Base-by-base conservation (phyloP, 2,329 filamentous ascomycete species). In the Alternaria dauci region DNA sequence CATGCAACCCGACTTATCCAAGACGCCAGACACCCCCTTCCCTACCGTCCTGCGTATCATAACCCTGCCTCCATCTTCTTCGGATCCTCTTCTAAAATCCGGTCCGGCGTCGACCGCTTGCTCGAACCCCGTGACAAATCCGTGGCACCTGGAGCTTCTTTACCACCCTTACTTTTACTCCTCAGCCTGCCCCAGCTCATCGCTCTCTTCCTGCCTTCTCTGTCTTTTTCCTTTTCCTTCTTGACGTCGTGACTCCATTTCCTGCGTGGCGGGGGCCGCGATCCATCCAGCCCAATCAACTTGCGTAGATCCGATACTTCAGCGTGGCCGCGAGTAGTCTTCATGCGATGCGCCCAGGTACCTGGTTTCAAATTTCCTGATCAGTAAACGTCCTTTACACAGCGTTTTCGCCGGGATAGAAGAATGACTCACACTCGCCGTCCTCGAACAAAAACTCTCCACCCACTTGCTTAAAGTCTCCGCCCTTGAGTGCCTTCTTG, bases 321-420 rank as follows among this genome's bases (percentile, higher is more conserved):
- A 1, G 86, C 86, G 73, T 96, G 92, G 67, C 94, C 92, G 50
- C 92, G 81, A 12, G 91, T 94, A 58, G 87, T 91, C 73, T 83
- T 84, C 92, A 96, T 96, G 28, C 91, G 84, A 79, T 94, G 91
- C 70, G 90, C 93, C 92, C 92, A 96, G 1, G 87, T 88, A 28
- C 32, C 32, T 36, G 7, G 14, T 12, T 11, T 30, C 8, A 8
- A 8, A 2, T 12, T 30, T 30, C 4, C 28, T 30, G 5, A 7
- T 30, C 28, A 30, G 28, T 5, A 30, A 5, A 5, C 9, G 9
- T 30, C n/a, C n/a, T n/a, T n/a, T n/a, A n/a, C n/a, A n/a, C n/a
- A n/a, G n/a, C n/a, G n/a, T n/a, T n/a, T n/a, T n/a, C n/a, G n/a
- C n/a, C n/a, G n/a, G n/a, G n/a, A 30, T 1, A 30, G 11, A 11